Percentiles rank a stretch among this genome's conserved stretches.
Evolutionary conservation across 192 early-diverging fungal genomes (phyloP).

Genomic region (Borealophlyctis nickersoniae): DNA sequence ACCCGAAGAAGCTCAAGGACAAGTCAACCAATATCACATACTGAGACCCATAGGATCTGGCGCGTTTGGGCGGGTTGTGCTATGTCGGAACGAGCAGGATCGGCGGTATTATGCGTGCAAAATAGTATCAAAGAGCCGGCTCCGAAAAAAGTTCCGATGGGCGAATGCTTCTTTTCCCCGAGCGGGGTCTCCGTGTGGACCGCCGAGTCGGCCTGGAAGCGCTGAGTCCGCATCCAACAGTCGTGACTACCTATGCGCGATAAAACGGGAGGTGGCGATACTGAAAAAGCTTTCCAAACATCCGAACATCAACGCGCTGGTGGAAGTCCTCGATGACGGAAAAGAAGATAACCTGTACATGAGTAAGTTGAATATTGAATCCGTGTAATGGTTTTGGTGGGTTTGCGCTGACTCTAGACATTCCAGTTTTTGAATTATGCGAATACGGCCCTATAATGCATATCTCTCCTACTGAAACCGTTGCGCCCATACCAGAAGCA

Average conservation of each 20-base stretch:
- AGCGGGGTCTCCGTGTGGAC: background rate
- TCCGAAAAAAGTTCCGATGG: constrained; percentile 56
- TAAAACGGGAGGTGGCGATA: constrained; percentile 57
- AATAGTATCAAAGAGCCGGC: constrained; percentile 50
- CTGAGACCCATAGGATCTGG: constrained; percentile 52
- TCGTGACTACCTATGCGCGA: constrained; percentile 10
- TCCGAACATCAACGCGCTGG: constrained; percentile 56
- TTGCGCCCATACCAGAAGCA: constrained; percentile 45
- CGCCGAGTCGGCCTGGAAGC: background rate
- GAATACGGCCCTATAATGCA: constrained; percentile 57
- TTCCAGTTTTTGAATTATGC: constrained; percentile 61
- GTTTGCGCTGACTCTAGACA: background rate
- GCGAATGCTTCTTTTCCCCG: background rate
- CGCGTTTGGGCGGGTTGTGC: constrained; percentile 49
- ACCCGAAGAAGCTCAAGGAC: constrained; percentile 42
- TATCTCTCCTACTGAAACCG: constrained; percentile 34
- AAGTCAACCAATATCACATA: constrained; percentile 60
- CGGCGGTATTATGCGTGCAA: constrained; percentile 58
- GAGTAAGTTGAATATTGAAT: constrained; percentile 34
- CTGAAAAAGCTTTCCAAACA: constrained; percentile 60
- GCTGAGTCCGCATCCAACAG: constrained; percentile 7
- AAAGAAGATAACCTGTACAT: constrained; percentile 62
- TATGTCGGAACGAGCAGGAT: constrained; percentile 39
- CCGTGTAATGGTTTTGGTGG: constrained; percentile 16
- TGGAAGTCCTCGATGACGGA: constrained; percentile 59